A percentile compares a stretch with the other conserved stretches of the same genome.
phyloP scores from a whole-genome alignment of 2,329 filamentous ascomycete species.

The Aspergillus fischeri region DNA sequence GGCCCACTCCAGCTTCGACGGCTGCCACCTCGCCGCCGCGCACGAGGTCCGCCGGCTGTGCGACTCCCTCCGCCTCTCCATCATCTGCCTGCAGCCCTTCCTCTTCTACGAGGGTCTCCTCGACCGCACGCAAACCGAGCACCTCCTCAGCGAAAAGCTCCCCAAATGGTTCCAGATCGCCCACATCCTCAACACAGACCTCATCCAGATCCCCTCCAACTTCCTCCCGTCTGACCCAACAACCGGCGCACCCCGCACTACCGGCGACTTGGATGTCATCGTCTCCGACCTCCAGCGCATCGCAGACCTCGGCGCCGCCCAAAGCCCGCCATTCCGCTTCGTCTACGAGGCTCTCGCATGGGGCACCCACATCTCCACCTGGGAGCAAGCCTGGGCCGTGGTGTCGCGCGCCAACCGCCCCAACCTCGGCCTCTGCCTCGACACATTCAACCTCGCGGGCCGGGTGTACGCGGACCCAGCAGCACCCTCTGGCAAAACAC shows the following conservation, averaged over 20 bases:
- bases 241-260: constrained; percentile 40
- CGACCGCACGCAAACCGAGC: constrained; percentile 56
- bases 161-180: constrained; percentile 66
- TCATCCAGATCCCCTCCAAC: constrained; percentile 70
- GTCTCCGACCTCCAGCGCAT: constrained; percentile 59
- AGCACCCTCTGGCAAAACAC: constrained; percentile 47
- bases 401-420: constrained; percentile 60
- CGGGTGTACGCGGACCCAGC: constrained; percentile 67
- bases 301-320: constrained; percentile 61
- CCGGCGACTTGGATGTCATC: constrained; percentile 53
- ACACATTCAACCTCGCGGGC: constrained; percentile 74
- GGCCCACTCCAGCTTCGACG: constrained; percentile 21
- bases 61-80: constrained; percentile 24
- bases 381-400: constrained; percentile 69
- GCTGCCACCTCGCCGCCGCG: constrained; percentile 23
- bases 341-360: constrained; percentile 72
- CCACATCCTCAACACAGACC: constrained; percentile 60
- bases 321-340: constrained; percentile 59
- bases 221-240: constrained; percentile 49
- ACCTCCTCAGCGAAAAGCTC: constrained; percentile 57
- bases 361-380: constrained; percentile 66
- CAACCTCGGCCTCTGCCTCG: constrained; percentile 74
- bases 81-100: constrained; percentile 67
- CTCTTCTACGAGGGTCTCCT: constrained; percentile 71
- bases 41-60: constrained; percentile 48